Conservation (phyloP, 306 rosid species). For the Oxytropis ochrocephala region DNA sequence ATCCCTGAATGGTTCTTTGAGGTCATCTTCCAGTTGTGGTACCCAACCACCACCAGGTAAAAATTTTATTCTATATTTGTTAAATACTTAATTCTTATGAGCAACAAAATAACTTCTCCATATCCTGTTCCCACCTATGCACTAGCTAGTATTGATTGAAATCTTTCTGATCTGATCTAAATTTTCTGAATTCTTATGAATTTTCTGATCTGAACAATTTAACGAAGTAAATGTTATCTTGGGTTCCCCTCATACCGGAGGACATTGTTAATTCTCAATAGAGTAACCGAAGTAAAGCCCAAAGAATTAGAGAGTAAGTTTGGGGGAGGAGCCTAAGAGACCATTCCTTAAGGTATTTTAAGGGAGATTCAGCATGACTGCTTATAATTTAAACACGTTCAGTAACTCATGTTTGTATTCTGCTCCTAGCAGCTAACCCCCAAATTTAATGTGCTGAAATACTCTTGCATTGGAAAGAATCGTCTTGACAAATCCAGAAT, state of each 20-base stretch:
- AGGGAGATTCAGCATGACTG: constrained; percentile 1
- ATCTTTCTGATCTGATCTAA: no score
- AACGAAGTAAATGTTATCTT: background rate
- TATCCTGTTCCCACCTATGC: background rate
- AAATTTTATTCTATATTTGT: background rate
- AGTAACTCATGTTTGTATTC: constrained; percentile 1
- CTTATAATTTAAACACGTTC: background rate
- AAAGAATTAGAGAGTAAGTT: background rate
- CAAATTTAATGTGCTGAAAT: constrained; percentile 1
- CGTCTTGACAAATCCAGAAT: background rate
- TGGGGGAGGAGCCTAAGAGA: constrained; percentile 1
- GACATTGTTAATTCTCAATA: background rate
- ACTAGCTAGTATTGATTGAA: background rate
- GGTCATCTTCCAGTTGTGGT: constrained; percentile 29
- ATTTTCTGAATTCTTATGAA: no score
- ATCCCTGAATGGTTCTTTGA: constrained; percentile 28
- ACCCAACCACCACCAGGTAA: constrained; percentile 33
- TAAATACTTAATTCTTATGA: constrained; percentile 3
- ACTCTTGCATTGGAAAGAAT: background rate
- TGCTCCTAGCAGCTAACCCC: constrained; percentile 1
- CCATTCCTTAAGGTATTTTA: background rate
- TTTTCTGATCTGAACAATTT: constrained; percentile 4
- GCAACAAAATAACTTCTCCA: background rate
- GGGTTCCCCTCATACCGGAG: background rate
- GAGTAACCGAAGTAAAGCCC: background rate